These are phyloP conservation scores for Ustulina deusta DNA, from an alignment of 2,329 filamentous ascomycete genomes.

Conservation along the genomic window DNA sequence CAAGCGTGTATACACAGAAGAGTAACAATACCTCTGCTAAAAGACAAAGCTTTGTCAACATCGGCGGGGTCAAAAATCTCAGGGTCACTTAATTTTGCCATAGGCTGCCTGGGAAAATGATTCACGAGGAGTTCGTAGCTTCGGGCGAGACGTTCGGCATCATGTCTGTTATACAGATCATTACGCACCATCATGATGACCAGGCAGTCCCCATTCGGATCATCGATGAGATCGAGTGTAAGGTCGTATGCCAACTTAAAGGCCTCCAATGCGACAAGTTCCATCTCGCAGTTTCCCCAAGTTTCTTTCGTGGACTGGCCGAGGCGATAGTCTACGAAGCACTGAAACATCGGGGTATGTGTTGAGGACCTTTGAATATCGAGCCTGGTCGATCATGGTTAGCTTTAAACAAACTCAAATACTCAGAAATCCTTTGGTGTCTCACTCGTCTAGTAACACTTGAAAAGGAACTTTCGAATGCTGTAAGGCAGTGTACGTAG, in stretches of 20 bases:
- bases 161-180: constrained; percentile 13
- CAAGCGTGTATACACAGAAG: too few species aligned
- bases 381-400: not conserved
- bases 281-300: not conserved
- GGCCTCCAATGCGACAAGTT: not conserved
- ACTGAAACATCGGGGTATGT: constrained; percentile 7
- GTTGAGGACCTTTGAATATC: not conserved
- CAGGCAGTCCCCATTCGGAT: constrained; percentile 1
- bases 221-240: constrained; percentile 30
- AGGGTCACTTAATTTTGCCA: too few species aligned
- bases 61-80: too few species aligned
- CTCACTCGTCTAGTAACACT: not conserved
- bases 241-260: constrained; percentile 19
- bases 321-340: constrained; percentile 6
- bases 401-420: too few species aligned
- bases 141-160: not conserved
- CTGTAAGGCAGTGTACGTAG: not conserved
- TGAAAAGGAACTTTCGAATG: not conserved
- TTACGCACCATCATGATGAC: not conserved
- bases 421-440: too few species aligned
- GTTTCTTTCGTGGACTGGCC: not conserved
- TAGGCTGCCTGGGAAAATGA: not conserved
- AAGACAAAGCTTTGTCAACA: not conserved
- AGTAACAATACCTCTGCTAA: too few species aligned
- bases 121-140: constrained; percentile 6